A percentile compares a stretch with the other conserved stretches of the same genome.
Evolutionary conservation across 495 filamentous ascomycete genomes (phyloP).

Genomic region (Haplographium delicatum): DNA sequence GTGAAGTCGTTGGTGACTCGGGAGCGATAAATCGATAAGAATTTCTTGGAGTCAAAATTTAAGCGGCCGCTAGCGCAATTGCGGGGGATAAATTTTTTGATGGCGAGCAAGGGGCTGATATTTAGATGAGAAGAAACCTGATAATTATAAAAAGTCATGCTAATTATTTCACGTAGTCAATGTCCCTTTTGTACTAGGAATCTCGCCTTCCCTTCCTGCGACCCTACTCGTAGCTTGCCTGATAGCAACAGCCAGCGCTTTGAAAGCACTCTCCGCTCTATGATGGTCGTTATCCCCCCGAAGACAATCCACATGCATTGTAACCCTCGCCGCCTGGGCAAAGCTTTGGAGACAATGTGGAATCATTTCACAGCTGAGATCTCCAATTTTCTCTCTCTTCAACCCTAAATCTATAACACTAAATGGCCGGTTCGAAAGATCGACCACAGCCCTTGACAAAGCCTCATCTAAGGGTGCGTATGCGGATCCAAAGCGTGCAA

Average conservation of each 20-base stretch:
- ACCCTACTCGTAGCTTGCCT: slow-evolving; percentile 67
- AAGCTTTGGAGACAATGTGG: slow-evolving; percentile 93
- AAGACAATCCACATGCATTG: slow-evolving; percentile 85
- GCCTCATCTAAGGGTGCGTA: slow-evolving; percentile 95
- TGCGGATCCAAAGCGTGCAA: slow-evolving; percentile 84
- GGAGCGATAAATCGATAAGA: slow-evolving; percentile 9
- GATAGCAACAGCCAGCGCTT: slow-evolving; percentile 86
- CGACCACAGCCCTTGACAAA: slow-evolving; percentile 87
- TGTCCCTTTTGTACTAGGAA: slow-evolving; percentile 92
- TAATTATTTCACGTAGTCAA: slow-evolving; percentile 39
- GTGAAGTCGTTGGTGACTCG: background rate
- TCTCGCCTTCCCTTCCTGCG: slow-evolving; percentile 77
- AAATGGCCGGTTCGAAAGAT: slow-evolving; percentile 87
- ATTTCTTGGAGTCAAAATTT: no score
- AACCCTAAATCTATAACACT: slow-evolving; percentile 75
- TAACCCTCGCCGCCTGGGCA: slow-evolving; percentile 84
- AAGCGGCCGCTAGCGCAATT: slow-evolving; percentile 13
- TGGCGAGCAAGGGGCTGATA: no score
- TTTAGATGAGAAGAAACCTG: no score
- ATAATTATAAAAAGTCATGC: no score
- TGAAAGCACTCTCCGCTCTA: slow-evolving; percentile 93
- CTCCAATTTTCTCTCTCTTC: slow-evolving; percentile 85
- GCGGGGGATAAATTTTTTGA: slow-evolving; percentile 1
- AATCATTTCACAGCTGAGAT: slow-evolving; percentile 92
- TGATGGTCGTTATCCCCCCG: slow-evolving; percentile 94